These are phyloP conservation scores for Dactylellina leptospora DNA, from an alignment of 2,329 filamentous ascomycete genomes.

Conservation along the genomic window DNA sequence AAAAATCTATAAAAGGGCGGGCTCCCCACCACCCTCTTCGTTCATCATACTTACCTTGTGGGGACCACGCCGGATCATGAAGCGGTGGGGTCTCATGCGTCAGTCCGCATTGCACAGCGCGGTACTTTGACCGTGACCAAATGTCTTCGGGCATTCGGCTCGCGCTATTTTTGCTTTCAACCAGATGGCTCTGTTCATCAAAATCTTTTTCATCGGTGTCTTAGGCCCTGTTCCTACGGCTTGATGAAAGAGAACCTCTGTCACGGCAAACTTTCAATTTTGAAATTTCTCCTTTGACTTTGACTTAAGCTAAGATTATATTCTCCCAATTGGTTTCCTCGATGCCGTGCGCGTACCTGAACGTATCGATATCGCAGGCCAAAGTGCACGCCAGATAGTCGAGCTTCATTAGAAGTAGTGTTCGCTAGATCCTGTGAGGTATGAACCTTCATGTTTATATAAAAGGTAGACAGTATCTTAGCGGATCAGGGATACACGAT, in stretches of 20 bases:
- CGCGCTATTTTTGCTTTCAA: conserved; percentile 27
- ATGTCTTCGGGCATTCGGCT: conserved; percentile 27
- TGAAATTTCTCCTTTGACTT: too few relatives aligned
- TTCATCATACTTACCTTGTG: conserved; percentile 25
- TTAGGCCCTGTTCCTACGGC: conserved; percentile 16
- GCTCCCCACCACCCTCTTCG: conserved; percentile 8
- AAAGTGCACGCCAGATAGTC: too few relatives aligned
- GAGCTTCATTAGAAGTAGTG: too few relatives aligned
- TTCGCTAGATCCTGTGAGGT: too few relatives aligned
- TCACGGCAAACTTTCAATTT: too few relatives aligned
- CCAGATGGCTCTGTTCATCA: background rate
- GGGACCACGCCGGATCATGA: background rate
- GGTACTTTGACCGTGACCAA: conserved; percentile 23
- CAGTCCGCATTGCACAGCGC: conserved; percentile 36
- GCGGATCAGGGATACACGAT: too few relatives aligned
- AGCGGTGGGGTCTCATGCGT: background rate
- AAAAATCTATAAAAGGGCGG: conserved; percentile 11
- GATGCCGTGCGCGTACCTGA: too few relatives aligned
- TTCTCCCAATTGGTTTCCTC: too few relatives aligned
- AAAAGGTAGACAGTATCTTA: too few relatives aligned
- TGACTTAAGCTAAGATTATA: too few relatives aligned
- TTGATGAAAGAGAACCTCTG: background rate
- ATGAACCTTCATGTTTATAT: too few relatives aligned
- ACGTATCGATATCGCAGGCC: too few relatives aligned
- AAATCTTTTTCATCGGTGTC: conserved; percentile 8